Conservation (phyloP, 2,329 filamentous ascomycete genomes). For the Claviceps spartinae region DNA sequence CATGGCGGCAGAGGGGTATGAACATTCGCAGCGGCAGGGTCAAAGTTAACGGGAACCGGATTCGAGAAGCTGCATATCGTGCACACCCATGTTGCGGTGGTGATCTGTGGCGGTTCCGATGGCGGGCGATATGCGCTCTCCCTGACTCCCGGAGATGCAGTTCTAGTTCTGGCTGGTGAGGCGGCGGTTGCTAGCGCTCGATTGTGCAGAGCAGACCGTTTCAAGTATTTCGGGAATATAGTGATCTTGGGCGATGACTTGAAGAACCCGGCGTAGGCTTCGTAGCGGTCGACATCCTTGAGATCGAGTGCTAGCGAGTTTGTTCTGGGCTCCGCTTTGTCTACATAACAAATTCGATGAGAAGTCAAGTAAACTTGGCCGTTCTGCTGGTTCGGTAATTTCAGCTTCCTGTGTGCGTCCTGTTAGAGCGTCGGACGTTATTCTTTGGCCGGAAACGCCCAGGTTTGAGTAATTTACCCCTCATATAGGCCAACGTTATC, state of each 20-base stretch:
- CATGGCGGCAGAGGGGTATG: constrained; percentile 77
- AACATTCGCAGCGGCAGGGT: constrained; percentile 64
- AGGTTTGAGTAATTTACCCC: constrained; percentile 48
- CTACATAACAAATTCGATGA: constrained; percentile 89
- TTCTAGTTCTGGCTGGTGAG: constrained; percentile 30
- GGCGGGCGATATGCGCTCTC: constrained; percentile 28
- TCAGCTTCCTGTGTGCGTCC: constrained; percentile 65
- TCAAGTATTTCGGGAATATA: constrained; percentile 67
- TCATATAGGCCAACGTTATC: constrained; percentile 96
- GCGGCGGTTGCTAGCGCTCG: constrained; percentile 35
- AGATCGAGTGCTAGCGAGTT: constrained; percentile 76
- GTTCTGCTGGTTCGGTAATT: constrained; percentile 86
- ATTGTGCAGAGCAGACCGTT: constrained; percentile 46
- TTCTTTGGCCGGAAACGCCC: background rate
- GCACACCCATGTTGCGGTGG: constrained; percentile 80
- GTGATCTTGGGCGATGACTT: constrained; percentile 94
- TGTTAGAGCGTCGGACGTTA: background rate
- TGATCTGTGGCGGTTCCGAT: constrained; percentile 29
- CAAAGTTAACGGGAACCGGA: constrained; percentile 84
- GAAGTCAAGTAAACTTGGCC: constrained; percentile 95
- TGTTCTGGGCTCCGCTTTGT: constrained; percentile 71
- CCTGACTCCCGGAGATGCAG: constrained; percentile 31
- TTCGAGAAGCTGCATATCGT: constrained; percentile 94
- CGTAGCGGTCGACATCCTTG: constrained; percentile 79
- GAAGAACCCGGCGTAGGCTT: constrained; percentile 86